A percentile compares a stretch with the other conserved stretches of the same genome.
Evolutionary conservation across 2,329 filamentous ascomycete genomes (phyloP).

Genomic region (Xylariaceae sp.): DNA sequence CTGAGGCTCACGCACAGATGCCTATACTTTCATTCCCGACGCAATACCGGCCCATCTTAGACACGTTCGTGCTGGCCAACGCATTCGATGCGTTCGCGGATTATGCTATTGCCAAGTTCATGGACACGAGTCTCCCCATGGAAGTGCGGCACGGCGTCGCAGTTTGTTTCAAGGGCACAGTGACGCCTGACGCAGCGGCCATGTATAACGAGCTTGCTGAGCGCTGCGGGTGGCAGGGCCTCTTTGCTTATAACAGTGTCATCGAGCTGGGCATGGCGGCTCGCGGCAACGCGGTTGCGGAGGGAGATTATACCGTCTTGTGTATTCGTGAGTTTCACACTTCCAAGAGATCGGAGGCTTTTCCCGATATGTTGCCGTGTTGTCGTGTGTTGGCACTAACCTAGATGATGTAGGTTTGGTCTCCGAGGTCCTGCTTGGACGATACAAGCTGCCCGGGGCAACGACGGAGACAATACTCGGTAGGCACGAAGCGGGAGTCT

Average conservation of each 20-base stretch:
- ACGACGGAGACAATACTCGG: constrained; percentile 19
- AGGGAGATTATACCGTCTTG: constrained; percentile 27
- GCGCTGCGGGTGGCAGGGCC: constrained; percentile 29
- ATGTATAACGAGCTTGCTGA: constrained; percentile 24
- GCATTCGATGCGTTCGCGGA: constrained; percentile 22
- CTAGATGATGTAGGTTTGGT: constrained; percentile 17
- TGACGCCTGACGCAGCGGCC: constrained; percentile 8
- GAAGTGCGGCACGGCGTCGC: constrained; percentile 12
- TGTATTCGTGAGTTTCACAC: constrained; percentile 25
- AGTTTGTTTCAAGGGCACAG: constrained; percentile 13
- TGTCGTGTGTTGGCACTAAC: not conserved
- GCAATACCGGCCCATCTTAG: constrained; percentile 26
- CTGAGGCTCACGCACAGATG: not conserved
- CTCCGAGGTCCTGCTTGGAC: constrained; percentile 25
- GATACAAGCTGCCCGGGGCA: constrained; percentile 21
- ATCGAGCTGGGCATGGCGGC: constrained; percentile 19
- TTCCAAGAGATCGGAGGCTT: too few relatives aligned
- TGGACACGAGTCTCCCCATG: not conserved
- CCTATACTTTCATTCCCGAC: constrained; percentile 26
- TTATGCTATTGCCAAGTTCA: constrained; percentile 12
- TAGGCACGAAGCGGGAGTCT: constrained; percentile 21
- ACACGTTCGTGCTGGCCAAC: constrained; percentile 16
- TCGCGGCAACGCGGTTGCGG: constrained; percentile 25
- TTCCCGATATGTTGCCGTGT: too few relatives aligned
- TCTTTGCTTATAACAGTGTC: constrained; percentile 26